Percentiles rank a stretch among this genome's conserved stretches.
phyloP scores from a whole-genome alignment of 768 basidiomycete genomes.

The Cubamyces lactineus region DNA sequence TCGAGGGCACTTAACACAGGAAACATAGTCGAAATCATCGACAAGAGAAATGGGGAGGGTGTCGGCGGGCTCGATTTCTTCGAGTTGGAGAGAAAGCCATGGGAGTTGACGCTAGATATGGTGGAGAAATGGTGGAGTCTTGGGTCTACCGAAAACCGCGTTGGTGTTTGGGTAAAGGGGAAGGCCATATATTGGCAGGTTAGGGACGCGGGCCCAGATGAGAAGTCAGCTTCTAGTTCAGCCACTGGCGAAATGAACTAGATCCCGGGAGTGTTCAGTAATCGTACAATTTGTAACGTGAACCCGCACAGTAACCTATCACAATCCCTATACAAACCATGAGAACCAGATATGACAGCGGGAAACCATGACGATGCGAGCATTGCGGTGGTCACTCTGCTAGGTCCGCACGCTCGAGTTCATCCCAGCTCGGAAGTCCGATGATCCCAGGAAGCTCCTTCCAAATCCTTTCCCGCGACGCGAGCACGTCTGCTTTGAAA shows the following conservation, averaged over 20 bases:
- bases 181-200: background rate
- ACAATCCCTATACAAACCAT: background rate
- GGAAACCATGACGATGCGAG: background rate
- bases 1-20: background rate
- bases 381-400: background rate
- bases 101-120: slow-evolving; percentile 48
- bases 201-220: background rate
- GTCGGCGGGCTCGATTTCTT: slow-evolving; percentile 76
- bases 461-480: slow-evolving; percentile 49
- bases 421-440: slow-evolving; percentile 52
- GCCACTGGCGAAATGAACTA: background rate
- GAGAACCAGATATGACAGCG: background rate
- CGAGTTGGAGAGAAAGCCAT: slow-evolving; percentile 34
- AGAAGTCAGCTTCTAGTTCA: background rate
- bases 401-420: slow-evolving; percentile 40
- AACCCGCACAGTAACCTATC: too few species aligned
- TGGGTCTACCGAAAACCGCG: slow-evolving; percentile 70
- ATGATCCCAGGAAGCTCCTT: slow-evolving; percentile 48
- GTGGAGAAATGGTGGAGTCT: slow-evolving; percentile 93
- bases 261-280: background rate
- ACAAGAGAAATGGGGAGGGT: slow-evolving; percentile 38
- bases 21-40: slow-evolving; percentile 25
- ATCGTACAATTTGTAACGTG: too few species aligned
- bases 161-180: slow-evolving; percentile 79
- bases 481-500: slow-evolving; percentile 46